A percentile compares a stretch with the other conserved stretches of the same genome.
phyloP scores from a whole-genome alignment of 2,329 filamentous ascomycete species.

The Graphilbum sp. region DNA sequence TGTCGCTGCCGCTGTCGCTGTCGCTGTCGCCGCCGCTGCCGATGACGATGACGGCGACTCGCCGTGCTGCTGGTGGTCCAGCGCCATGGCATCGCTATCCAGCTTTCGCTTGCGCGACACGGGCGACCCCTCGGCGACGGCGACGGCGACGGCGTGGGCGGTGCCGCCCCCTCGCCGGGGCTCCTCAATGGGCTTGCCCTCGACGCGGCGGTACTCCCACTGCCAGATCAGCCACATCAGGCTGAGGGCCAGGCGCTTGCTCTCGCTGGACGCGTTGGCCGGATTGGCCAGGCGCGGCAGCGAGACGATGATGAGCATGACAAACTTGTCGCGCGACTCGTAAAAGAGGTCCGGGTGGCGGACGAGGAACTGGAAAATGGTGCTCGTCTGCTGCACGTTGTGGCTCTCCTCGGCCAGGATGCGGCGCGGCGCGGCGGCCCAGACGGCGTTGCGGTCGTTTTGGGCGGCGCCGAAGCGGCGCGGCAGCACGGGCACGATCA shows the following conservation, averaged over 20 bases:
- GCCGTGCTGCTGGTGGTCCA: too few relatives aligned
- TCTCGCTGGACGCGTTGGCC: conserved; percentile 75
- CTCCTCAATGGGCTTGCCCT: conserved; percentile 28
- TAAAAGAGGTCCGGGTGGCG: conserved; percentile 88
- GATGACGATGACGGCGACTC: too few relatives aligned
- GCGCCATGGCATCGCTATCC: too few relatives aligned
- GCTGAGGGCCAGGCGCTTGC: conserved; percentile 77
- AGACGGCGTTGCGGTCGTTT: conserved; percentile 64
- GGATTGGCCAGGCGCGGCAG: conserved; percentile 75
- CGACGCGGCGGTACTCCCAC: conserved; percentile 77
- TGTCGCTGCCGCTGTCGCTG: too few relatives aligned
- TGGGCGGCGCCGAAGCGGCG: conserved; percentile 62
- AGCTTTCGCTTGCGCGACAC: conserved; percentile 59
- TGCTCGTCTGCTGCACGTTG: conserved; percentile 89
- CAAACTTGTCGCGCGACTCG: conserved; percentile 82
- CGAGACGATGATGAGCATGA: conserved; percentile 73
- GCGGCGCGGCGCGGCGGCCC: conserved; percentile 78
- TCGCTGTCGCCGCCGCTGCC: too few relatives aligned
- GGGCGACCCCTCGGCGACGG: conserved; percentile 56
- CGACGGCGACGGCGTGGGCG: conserved; percentile 15
- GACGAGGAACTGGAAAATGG: conserved; percentile 93
- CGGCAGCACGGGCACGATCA: conserved; percentile 86
- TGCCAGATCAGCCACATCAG: conserved; percentile 82
- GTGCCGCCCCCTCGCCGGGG: neutral
- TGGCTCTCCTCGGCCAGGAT: conserved; percentile 89